These are phyloP conservation scores for Coemansia sp. DNA, from an alignment of 192 early-diverging fungal species.

Conservation along the genomic window DNA sequence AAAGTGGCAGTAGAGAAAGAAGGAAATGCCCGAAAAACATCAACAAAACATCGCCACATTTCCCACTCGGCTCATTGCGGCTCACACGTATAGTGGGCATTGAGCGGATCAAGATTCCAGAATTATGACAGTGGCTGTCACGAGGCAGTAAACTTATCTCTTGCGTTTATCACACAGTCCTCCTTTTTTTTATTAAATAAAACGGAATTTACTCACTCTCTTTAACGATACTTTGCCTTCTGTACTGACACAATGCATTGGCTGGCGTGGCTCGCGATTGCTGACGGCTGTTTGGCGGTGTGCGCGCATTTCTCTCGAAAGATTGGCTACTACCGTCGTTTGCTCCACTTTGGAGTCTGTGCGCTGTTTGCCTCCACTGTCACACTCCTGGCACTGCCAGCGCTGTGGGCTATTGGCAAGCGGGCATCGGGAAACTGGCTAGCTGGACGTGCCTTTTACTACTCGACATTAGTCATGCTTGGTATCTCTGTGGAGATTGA, in stretches of 20 bases:
- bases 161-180: too few relatives aligned
- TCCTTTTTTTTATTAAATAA: background rate
- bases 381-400: conserved; percentile 60
- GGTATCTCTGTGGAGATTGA: conserved; percentile 67
- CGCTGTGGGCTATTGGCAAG: conserved; percentile 62
- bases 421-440: conserved; percentile 68
- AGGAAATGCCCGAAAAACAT: background rate
- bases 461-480: conserved; percentile 54
- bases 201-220: background rate
- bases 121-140: background rate
- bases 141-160: background rate
- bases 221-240: background rate
- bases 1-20: conserved; percentile 1
- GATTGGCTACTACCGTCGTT: conserved; percentile 27
- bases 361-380: conserved; percentile 51
- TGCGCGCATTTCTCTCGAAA: conserved; percentile 39
- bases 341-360: conserved; percentile 40
- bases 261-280: conserved; percentile 33
- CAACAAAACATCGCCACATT: background rate
- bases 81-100: background rate
- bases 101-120: background rate
- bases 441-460: conserved; percentile 64
- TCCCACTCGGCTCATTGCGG: background rate
- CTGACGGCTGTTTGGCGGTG: conserved; percentile 35
- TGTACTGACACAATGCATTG: conserved; percentile 40